phyloP scores from a whole-genome alignment of 495 filamentous ascomycete genomes.

The Neurospora sp. region DNA sequence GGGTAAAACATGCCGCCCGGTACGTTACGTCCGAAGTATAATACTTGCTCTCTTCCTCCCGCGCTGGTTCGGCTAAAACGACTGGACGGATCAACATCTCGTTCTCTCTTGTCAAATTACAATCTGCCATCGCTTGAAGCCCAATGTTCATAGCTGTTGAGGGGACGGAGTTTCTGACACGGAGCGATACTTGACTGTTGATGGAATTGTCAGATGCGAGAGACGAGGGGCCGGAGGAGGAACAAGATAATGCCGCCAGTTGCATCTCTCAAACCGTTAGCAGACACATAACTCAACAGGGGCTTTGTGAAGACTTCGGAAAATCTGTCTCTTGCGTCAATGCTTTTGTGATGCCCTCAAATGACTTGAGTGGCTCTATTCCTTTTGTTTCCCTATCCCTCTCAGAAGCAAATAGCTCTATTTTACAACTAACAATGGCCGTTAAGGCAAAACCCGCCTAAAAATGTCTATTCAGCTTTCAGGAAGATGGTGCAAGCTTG shows the following conservation, averaged over 20 bases:
- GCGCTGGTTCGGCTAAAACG: background rate
- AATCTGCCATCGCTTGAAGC: background rate
- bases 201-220: background rate
- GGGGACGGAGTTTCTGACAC: background rate
- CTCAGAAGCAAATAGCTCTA: background rate
- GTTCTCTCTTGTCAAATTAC: background rate
- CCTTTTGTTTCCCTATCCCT: background rate
- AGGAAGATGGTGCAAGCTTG: background rate
- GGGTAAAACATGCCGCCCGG: background rate
- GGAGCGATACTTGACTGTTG: background rate
- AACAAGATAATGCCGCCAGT: background rate
- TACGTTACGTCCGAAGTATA: background rate
- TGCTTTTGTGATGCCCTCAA: background rate
- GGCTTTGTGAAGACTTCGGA: background rate
- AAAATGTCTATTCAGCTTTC: background rate
- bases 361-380: background rate
- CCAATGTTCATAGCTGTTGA: background rate
- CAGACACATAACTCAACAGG: background rate
- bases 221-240: background rate
- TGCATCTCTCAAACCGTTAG: background rate
- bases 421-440: background rate
- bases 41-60: background rate
- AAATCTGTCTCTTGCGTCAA: background rate
- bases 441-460: background rate
- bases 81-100: background rate